phyloP scores from a whole-genome alignment of 108 stramenopile genomes.

The Cyclostephanos invisitatus region DNA sequence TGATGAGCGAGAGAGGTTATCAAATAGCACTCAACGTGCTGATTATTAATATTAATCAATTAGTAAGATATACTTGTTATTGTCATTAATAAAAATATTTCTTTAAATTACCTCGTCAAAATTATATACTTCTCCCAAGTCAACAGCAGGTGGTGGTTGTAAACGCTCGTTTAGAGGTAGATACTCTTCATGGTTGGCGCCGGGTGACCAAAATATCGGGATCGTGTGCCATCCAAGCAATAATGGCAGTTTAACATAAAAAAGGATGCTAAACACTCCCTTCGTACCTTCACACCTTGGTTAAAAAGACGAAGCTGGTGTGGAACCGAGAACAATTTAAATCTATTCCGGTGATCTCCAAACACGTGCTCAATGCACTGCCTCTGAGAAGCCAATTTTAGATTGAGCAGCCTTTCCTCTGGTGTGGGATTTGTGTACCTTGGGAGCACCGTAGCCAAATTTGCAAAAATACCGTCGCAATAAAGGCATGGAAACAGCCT shows the following conservation, averaged over 20 bases:
- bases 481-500: not conserved
- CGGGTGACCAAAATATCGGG: not conserved
- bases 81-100: too few species aligned
- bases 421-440: not conserved
- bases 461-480: conserved; percentile 4
- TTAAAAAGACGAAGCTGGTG: not conserved
- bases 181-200: not conserved
- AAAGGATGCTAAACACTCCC: not conserved
- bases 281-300: not conserved
- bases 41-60: too few species aligned
- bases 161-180: not conserved
- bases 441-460: not conserved
- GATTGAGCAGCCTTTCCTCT: not conserved
- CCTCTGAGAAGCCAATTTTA: not conserved
- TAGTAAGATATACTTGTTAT: too few species aligned
- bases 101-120: not conserved
- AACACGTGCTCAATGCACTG: conserved; percentile 8
- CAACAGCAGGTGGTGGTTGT: not conserved
- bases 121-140: conserved; percentile 2
- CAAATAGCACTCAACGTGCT: too few species aligned
- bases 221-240: not conserved
- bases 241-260: conserved; percentile 3
- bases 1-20: too few species aligned
- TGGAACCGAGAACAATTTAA: not conserved
- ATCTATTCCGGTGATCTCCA: not conserved